These are phyloP conservation scores for Diaporthe batatas DNA, from an alignment of 2,329 filamentous ascomycete genomes.

Conservation along the genomic window DNA sequence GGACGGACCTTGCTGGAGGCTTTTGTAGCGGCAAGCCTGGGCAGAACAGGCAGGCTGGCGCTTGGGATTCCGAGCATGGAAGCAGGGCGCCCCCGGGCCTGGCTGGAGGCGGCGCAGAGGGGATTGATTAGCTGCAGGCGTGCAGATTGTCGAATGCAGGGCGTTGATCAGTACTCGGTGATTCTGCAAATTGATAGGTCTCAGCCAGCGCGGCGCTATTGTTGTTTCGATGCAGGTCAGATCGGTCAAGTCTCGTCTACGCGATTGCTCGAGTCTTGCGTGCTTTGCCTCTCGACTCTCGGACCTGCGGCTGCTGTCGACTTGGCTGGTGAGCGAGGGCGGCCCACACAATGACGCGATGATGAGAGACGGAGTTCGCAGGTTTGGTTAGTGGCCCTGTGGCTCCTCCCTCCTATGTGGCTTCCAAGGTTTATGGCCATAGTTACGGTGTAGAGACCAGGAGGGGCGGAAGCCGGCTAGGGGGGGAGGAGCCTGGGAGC, in stretches of 20 bases:
- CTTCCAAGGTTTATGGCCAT: not conserved
- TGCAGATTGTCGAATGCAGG: slow-evolving; percentile 35
- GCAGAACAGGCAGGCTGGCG: not conserved
- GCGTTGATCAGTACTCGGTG: slow-evolving; percentile 34
- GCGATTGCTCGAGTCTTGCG: slow-evolving; percentile 10
- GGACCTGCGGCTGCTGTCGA: slow-evolving; percentile 21
- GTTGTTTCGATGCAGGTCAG: slow-evolving; percentile 33
- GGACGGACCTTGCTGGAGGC: slow-evolving; percentile 37
- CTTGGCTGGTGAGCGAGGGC: slow-evolving; percentile 11
- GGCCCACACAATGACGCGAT: slow-evolving; percentile 40
- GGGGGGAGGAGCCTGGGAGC: too few relatives aligned
- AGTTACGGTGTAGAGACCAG: slow-evolving; percentile 16
- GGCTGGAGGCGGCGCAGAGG: slow-evolving; percentile 28
- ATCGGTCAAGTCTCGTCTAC: slow-evolving; percentile 12
- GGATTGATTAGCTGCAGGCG: slow-evolving; percentile 33
- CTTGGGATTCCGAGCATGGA: slow-evolving; percentile 14
- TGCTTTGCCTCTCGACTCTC: not conserved
- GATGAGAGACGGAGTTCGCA: slow-evolving; percentile 30
- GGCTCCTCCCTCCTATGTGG: not conserved
- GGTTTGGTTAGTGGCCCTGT: slow-evolving; percentile 25
- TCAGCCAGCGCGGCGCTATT: slow-evolving; percentile 44
- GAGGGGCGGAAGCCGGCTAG: not conserved
- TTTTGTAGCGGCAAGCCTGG: not conserved
- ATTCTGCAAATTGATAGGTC: slow-evolving; percentile 46
- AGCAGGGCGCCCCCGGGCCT: slow-evolving; percentile 28